These are phyloP conservation scores for Blastocystis sp. DNA, from an alignment of 352 stramenopile species.

Conservation along the genomic window DNA sequence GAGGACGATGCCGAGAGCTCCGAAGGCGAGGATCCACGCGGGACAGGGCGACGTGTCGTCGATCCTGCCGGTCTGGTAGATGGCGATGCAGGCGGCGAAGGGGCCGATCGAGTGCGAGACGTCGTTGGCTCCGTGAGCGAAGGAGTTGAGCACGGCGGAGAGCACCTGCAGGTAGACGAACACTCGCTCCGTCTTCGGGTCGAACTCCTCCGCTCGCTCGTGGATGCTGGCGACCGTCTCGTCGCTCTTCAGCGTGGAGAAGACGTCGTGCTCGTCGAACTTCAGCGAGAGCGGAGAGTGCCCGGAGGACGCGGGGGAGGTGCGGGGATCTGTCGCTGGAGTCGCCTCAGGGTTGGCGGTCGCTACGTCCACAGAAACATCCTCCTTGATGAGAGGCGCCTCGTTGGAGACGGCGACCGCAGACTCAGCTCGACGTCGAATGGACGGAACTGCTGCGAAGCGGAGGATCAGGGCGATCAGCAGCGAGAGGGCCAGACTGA, in stretches of 20 bases:
- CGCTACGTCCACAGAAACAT: background rate
- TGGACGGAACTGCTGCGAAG: background rate
- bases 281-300: conserved; percentile 37
- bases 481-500: conserved; percentile 49
- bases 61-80: conserved; percentile 67
- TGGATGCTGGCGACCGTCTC: conserved; percentile 63
- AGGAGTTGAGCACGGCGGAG: conserved; percentile 72
- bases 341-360: background rate
- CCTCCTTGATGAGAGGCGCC: background rate
- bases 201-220: conserved; percentile 65
- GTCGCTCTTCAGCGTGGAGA: conserved; percentile 63
- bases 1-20: conserved; percentile 62
- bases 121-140: conserved; percentile 76
- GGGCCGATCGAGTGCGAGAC: conserved; percentile 74
- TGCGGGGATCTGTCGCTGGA: background rate
- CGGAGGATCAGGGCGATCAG: conserved; percentile 28
- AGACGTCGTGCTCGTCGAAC: conserved; percentile 65
- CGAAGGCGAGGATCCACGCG: conserved; percentile 68
- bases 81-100: conserved; percentile 70
- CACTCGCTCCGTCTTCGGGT: conserved; percentile 67
- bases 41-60: conserved; percentile 61
- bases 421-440: background rate
- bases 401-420: background rate
- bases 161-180: conserved; percentile 74
- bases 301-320: background rate